These are phyloP conservation scores for Stemphylium vesicarium DNA, from an alignment of 2,329 filamentous ascomycete genomes.

Conservation along the genomic window DNA sequence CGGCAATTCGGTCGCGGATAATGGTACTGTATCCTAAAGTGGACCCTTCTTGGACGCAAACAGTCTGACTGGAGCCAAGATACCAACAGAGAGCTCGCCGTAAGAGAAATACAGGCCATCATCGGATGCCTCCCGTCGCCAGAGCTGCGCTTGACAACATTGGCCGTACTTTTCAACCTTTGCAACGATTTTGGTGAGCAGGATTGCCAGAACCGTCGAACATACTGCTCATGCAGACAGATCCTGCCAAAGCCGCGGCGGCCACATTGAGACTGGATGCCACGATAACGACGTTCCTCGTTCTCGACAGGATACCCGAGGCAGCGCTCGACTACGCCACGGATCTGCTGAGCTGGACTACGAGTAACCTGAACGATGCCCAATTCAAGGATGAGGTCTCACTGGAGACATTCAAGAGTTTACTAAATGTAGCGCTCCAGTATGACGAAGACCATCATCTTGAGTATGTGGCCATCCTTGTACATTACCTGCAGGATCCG, in stretches of 20 bases:
- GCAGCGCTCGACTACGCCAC: conserved; percentile 43
- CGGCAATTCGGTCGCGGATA: conserved; percentile 49
- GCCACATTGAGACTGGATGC: conserved; percentile 44
- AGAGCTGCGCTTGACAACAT: conserved; percentile 36
- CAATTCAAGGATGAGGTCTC: conserved; percentile 43
- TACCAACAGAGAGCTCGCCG: conserved; percentile 38
- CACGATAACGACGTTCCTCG: conserved; percentile 35
- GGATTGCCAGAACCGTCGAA: conserved; percentile 6
- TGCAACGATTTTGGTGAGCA: conserved; percentile 49
- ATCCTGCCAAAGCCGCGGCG: conserved; percentile 43
- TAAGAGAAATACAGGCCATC: conserved; percentile 34
- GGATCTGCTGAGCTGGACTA: conserved; percentile 45
- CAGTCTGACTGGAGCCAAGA: conserved; percentile 36
- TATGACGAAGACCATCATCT: conserved; percentile 46
- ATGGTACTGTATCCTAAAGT: conserved; percentile 31
- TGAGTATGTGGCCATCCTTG: conserved; percentile 41
- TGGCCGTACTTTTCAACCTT: conserved; percentile 54
- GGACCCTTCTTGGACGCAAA: background rate
- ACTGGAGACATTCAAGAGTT: conserved; percentile 33
- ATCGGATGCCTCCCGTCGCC: conserved; percentile 31
- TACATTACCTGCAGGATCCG: conserved; percentile 45
- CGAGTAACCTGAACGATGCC: conserved; percentile 42
- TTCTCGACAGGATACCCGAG: conserved; percentile 35
- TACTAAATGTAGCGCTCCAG: conserved; percentile 35
- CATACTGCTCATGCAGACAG: conserved; percentile 30